Conservation (phyloP, 2,329 filamentous ascomycete species). For the Xylaria sp. region DNA sequence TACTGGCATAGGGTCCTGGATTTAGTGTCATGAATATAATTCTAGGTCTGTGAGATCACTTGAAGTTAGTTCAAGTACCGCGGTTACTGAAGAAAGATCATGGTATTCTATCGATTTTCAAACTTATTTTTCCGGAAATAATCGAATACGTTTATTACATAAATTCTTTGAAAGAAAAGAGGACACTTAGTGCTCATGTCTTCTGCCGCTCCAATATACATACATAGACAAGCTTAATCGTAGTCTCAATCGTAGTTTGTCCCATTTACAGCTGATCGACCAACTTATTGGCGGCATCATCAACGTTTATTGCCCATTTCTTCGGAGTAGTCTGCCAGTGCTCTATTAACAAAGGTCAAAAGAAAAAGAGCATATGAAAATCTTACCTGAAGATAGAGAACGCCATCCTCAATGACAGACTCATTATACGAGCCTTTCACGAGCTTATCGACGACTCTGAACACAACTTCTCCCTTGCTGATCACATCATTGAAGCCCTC, state of each 20-base stretch:
- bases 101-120: neutral
- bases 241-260: neutral
- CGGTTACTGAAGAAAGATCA: neutral
- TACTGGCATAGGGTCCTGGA: neutral
- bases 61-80: too few relatives aligned
- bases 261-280: slow-evolving; percentile 43
- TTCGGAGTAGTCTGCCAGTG: slow-evolving; percentile 39
- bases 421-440: slow-evolving; percentile 57
- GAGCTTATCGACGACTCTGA: slow-evolving; percentile 60
- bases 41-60: neutral
- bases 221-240: neutral
- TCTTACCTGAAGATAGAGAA: slow-evolving; percentile 61
- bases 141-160: neutral
- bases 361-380: neutral
- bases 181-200: neutral
- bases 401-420: slow-evolving; percentile 58
- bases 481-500: slow-evolving; percentile 61
- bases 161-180: slow-evolving; percentile 13
- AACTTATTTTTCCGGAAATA: neutral
- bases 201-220: neutral
- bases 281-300: slow-evolving; percentile 38
- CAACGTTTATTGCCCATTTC: slow-evolving; percentile 40
- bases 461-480: slow-evolving; percentile 54
- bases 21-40: neutral
- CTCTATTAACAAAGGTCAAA: neutral